Base-by-base conservation (phyloP, 805 yeast species). In the Nakazawaea pomicola region DNA sequence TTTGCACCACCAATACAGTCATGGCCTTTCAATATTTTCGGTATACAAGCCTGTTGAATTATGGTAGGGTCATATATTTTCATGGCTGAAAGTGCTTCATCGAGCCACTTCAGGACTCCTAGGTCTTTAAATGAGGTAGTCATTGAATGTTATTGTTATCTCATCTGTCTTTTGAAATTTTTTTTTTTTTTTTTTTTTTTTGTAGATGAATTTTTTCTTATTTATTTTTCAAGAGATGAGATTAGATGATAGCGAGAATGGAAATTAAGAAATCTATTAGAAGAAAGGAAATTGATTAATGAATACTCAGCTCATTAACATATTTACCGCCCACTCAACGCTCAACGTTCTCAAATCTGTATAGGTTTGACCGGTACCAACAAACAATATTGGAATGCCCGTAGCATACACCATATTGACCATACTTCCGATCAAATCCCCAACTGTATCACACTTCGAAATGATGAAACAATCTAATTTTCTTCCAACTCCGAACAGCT, bases 1-100 rank as follows among this genome's bases (percentile, higher is more conserved):
- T 85, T 85, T 24, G 99, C 99, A 32, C 99, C 99, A 38, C 99
- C 99, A 39, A 93, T 91, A 62, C 96, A 90, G 59, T 90, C 96
- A 50, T 80, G 74, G 6, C 95, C 97, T 31, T 68, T 70, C 29
- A 93, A 57, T 43, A 93, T 85, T 43, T 82, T 76, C 1, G 98
- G 98, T 35, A 93, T 91, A 57, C 96, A 88, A 4, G 88, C 86
- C 7, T 67, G 57, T 58, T 93, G 99, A 65, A 93, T 91, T 16
- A 78, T 76, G 0, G 98, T 86, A 1, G 99, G 99, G 4, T 74
- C 69, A 20, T 72, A 67, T 34, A 93, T 93, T 46, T 80, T 80
- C 95, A 93, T 88, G 6, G 95, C 78, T 0, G 64, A 60, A 4
- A 93, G 71, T 0, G 96, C 73, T 50, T 91, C 97, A 23, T 70